Base-by-base conservation (phyloP, 768 basidiomycete genomes). In the Hericium alpestre region DNA sequence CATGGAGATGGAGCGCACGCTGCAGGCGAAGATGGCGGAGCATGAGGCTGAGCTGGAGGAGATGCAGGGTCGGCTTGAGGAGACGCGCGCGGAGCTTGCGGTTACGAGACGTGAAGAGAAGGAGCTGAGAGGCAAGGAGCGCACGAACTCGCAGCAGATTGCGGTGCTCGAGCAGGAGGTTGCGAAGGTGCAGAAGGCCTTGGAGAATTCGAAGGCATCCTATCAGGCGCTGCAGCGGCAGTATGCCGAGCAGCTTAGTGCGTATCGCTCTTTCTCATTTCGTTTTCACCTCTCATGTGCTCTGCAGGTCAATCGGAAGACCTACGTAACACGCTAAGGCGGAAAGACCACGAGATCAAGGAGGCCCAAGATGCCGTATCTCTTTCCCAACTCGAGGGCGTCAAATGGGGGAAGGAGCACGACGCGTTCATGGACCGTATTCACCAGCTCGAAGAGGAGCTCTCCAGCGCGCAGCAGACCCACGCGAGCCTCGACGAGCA, bases 101-200 rank as follows among this genome's bases (percentile, higher is more conserved):
- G 78, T 86, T 6, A 85, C 87, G 4, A 89, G 90, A 69, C 79
- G 90, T 41, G 93, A 97, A 64, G 93, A 97, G 70, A 96, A 97
- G 72, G 94, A 97, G 65, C 70, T 95, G 61, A 77, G 90, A 48
- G 75, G 80, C 12, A 94, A 93, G 69, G 94, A 96, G 84, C 79
- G 84, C 39, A 74, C 80, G 64, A 85, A 80, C 65, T 75, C 76
- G 57, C 75, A 75, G 0, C 86, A 89, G 69, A 90, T 91, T 56
- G 69, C 71, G 41, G 76, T 78, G 8, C 73, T 89, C 2, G 94
- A 97, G 69, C 77, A 80, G 22, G 93, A 94, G 64, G 80, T 95
- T 6, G 76, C 80, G 1, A 90, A 86, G 65, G 66, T 90, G 48
- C 83, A 84, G 58, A 85, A 86, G 65, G 76, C 74, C 16, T 73